Evolutionary conservation across 1,284 basidiomycete genomes (phyloP), one percentile per base, ranked within the genome.

Genomic region (Phylloboletellus chloephorus): DNA sequence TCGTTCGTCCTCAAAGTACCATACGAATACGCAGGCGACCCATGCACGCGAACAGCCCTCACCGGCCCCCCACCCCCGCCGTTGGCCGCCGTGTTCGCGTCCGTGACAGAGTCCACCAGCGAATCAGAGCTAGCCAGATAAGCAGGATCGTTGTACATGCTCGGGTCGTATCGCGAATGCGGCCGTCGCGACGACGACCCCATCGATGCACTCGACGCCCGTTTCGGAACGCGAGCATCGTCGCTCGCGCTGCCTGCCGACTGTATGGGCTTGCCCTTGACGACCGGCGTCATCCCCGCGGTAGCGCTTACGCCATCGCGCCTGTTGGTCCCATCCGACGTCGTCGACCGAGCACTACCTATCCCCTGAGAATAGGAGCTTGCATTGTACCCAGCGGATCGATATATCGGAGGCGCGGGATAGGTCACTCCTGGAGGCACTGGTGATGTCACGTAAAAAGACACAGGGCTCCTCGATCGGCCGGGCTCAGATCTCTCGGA

Each of bases 281-380:
- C 24, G 7, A 22, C 47, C 5, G 57, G 57, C 2, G 60, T 61
- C 52, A 60, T 58, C n/a, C 57, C 60, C 2, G 61, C 59, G 20
- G 26, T 49, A 7, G 43, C 43, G 9, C 57, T 36, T 7, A 50
- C 4, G 28, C 61, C 61, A 10, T 58, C 49, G 9, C 37, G 56
- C 24, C 55, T 43, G 10, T 53, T 52, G 5, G 48, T 58, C 4
- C 51, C 47, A 1, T 64, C 62, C 2, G 49, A 49, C 26, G 60
- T 56, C 31, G 33, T 31, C 3, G 60, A 60, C 5, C 51, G 37
- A n/a, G 46, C 48, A 23, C 48, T 54, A 0, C 44, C 43, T 4
- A 22, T 38, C 7, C 26, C 37, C n/a, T 41, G 43, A 15, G 38
- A n/a, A 30, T 45, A 26, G 2, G 33, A 3, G 15, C 30, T 30